Conservation (phyloP, 441 rosid genomes). For the Theobroma grandiflorum region DNA sequence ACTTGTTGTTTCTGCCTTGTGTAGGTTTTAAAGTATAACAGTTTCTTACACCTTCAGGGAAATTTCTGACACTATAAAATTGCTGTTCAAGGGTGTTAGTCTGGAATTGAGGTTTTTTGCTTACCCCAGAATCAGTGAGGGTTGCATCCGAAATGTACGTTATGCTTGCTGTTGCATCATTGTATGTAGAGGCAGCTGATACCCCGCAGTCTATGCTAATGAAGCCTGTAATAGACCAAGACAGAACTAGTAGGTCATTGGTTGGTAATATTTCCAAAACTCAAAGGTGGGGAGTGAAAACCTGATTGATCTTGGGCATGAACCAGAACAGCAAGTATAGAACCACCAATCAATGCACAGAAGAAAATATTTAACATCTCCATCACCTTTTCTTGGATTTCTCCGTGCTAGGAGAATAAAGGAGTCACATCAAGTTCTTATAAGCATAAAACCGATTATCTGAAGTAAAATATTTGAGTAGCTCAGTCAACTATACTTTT, state of each 20-base stretch:
- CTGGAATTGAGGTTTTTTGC: conserved; percentile 1
- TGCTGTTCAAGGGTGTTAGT: not conserved
- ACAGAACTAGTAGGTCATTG: not conserved
- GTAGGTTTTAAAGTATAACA: conserved; percentile 31
- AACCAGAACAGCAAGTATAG: conserved; percentile 25
- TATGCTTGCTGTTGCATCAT: conserved; percentile 42
- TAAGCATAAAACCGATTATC: not conserved
- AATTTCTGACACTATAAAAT: not conserved
- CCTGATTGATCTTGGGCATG: conserved; percentile 29
- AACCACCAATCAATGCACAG: not conserved
- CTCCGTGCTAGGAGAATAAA: not conserved
- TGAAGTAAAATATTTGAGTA: not conserved
- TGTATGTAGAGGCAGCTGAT: conserved; percentile 28
- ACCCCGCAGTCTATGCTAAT: conserved; percentile 54
- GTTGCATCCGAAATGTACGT: conserved; percentile 48
- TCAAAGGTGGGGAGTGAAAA: not conserved
- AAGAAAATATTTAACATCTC: conserved; percentile 9
- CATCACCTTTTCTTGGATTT: not conserved
- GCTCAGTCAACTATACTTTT: not conserved
- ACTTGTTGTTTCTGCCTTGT: conserved; percentile 27
- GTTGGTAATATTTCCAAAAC: not conserved
- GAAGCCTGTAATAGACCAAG: conserved; percentile 38
- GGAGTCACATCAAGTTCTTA: not conserved
- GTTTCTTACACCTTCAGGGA: conserved; percentile 10
- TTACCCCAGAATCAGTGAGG: not conserved